These are phyloP conservation scores for Trametes cinnabarina DNA, from an alignment of 768 basidiomycete genomes.

Conservation along the genomic window DNA sequence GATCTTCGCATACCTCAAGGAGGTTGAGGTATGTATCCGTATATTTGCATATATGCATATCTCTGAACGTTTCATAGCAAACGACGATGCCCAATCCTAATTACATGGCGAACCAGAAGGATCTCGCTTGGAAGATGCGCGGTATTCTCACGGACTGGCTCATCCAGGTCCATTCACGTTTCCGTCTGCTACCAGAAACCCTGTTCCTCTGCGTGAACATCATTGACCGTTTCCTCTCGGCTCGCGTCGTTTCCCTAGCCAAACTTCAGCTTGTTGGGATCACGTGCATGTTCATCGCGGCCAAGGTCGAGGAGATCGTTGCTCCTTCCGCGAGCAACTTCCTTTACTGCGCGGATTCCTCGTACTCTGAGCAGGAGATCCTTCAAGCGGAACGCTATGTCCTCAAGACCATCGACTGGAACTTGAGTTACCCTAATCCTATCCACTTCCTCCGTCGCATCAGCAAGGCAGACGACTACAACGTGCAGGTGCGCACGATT, in stretches of 20 bases:
- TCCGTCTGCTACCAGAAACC: constrained; percentile 85
- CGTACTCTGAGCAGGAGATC: constrained; percentile 77
- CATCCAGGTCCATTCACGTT: constrained; percentile 85
- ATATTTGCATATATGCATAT: constrained; percentile 15
- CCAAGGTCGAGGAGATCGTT: constrained; percentile 92
- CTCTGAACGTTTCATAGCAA: constrained; percentile 42
- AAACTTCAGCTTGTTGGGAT: constrained; percentile 82
- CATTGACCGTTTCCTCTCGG: constrained; percentile 63
- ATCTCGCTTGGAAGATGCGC: constrained; percentile 88
- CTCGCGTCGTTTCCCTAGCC: constrained; percentile 55
- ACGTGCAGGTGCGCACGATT: constrained; percentile 79
- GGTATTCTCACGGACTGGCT: constrained; percentile 91
- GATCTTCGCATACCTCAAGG: constrained; percentile 88
- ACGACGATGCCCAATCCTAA: constrained; percentile 76
- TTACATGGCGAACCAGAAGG: constrained; percentile 83
- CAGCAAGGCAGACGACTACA: constrained; percentile 92
- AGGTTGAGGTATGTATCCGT: constrained; percentile 61
- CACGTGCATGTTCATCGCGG: constrained; percentile 81
- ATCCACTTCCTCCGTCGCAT: constrained; percentile 86
- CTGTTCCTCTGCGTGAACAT: constrained; percentile 88
- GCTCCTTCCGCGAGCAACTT: constrained; percentile 83
- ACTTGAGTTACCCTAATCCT: constrained; percentile 83
- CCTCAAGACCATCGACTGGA: constrained; percentile 81
- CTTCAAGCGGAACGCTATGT: constrained; percentile 88
- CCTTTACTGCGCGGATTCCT: constrained; percentile 72